Base-by-base conservation (phyloP, 192 early-diverging fungal species). In the Geosiphon pyriformis region DNA sequence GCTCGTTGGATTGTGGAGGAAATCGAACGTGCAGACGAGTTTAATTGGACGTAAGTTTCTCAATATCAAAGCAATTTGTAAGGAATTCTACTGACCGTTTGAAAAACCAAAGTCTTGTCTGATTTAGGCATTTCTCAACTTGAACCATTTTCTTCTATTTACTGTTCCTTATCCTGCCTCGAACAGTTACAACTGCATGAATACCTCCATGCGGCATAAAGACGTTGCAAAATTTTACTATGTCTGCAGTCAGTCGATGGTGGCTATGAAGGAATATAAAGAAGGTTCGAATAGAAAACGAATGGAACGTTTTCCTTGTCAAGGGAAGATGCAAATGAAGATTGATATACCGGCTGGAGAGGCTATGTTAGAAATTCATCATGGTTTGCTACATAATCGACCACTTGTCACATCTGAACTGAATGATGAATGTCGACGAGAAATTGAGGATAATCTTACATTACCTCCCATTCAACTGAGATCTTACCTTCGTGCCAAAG, bases 301-400 rank as follows among this genome's bases (percentile, higher is more conserved):
- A 51, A 65, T 65, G 63, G 63, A 65, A 51, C 48, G 63, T 18
- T 65, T 65, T 33, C 63, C 63, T 35, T 65, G 63, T 52, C 63
- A 65, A 65, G 63, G 63, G 26, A 65, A 65, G 6, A 65, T 65
- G 63, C 63, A 65, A 34, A 65, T 65, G 63, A 65, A 65, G 29
- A 65, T 65, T 25, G 63, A 65, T 51, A 35, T 65, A 37, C 63
- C 63, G 10, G 63, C 63, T 23, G 32, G 31, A 11, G 63, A 65
- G 54, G 63, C 63, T 30, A 65, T 65, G 63, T 35, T 65, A 20
- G 63, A 65, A 54, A 65, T 65, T 54, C 49, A 54, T 54, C 63
- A 65, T 23, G 63, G 50, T 6, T 22, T 65, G 0, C 51, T 65
- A 26, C 63, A 65, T 54, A 35, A 33, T 54, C 31, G 51, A 54